phyloP scores from a whole-genome alignment of 1,139 yeast genomes.

The Casaregolazyma lundiana region DNA sequence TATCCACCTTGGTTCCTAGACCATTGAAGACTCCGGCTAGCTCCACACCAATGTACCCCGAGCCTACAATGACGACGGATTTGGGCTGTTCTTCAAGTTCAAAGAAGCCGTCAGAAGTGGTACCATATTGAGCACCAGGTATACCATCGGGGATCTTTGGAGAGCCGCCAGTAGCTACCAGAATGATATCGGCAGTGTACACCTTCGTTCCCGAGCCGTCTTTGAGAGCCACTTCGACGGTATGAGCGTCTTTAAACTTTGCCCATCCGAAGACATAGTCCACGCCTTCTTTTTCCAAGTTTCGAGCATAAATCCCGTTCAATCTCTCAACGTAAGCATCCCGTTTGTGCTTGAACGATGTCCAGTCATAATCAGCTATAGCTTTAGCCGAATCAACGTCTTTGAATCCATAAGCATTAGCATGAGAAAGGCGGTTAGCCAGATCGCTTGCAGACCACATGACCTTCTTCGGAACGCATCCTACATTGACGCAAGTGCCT shows the following conservation, averaged over 20 bases:
- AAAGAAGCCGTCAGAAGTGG: constrained; percentile 89
- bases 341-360: constrained; percentile 71
- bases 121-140: constrained; percentile 80
- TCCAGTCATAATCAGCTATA: constrained; percentile 69
- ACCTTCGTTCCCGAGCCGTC: constrained; percentile 42
- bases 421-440: constrained; percentile 69
- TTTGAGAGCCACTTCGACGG: constrained; percentile 67
- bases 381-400: constrained; percentile 47
- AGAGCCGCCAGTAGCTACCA: constrained; percentile 92
- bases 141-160: constrained; percentile 67
- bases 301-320: constrained; percentile 89
- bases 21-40: constrained; percentile 90
- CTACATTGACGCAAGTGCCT: constrained; percentile 98
- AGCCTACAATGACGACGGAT: constrained; percentile 91
- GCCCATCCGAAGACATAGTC: constrained; percentile 89
- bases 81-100: constrained; percentile 76
- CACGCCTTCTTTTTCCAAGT: constrained; percentile 82
- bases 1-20: constrained; percentile 80
- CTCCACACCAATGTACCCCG: constrained; percentile 96
- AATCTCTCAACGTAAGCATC: constrained; percentile 85
- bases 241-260: constrained; percentile 55
- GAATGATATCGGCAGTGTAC: constrained; percentile 74
- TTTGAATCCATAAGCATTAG: constrained; percentile 74
- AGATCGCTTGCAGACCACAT: constrained; percentile 97
- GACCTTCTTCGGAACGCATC: constrained; percentile 97